Base-by-base conservation (phyloP, 2,329 filamentous ascomycete genomes). In the Thielaviopsis populi region DNA sequence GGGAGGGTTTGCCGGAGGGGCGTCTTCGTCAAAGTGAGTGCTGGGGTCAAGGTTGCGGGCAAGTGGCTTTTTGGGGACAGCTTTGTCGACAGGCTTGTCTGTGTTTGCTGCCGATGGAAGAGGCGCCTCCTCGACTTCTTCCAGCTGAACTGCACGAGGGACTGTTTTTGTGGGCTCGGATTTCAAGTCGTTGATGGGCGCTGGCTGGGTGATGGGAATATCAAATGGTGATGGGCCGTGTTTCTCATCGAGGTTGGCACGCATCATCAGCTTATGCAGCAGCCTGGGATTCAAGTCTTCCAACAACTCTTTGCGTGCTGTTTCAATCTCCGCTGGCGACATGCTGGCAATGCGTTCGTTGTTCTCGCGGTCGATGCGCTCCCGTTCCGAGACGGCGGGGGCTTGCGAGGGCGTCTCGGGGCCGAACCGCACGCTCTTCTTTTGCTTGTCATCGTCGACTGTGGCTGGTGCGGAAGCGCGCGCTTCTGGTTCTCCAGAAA, bases 311-410 rank as follows among this genome's bases (percentile, higher is more conserved):
- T 83, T 79, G 53, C 87, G 83, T 66, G 94, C 91, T 68, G 86
- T 79, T 67, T 88, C 84, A 65, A 97, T 95, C 73, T 96, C 89
- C 43, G 83, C 81, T 0, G 83, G 76, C 1, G 87, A 88, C 94
- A 99, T 96, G 30, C 79, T 78, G 15, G 84, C 85, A 58, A 99
- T 73, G 66, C 82, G 82, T 65, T 84, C 80, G 54, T 76, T 82
- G 70, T 97, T 99, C 72, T 97, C 91, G 68, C 84, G 80, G 70
- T 92, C 88, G 72, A 99, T 97, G 4, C 80, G 78, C 67, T 77
- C 76, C 70, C 83, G 84, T 70, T 96, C 91, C 53, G 80, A 77
- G 27, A 56, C 50, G 15, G 50, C 24, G 17, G 24, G 50, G 13
- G 50, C 8, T 56, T 56, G 24, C 11, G 79, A 73, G 22, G 66